Evolutionary conservation across 352 stramenopile species (phyloP), one percentile per base, ranked within the genome.

Genomic region (Globisporangium paroecandrum): DNA sequence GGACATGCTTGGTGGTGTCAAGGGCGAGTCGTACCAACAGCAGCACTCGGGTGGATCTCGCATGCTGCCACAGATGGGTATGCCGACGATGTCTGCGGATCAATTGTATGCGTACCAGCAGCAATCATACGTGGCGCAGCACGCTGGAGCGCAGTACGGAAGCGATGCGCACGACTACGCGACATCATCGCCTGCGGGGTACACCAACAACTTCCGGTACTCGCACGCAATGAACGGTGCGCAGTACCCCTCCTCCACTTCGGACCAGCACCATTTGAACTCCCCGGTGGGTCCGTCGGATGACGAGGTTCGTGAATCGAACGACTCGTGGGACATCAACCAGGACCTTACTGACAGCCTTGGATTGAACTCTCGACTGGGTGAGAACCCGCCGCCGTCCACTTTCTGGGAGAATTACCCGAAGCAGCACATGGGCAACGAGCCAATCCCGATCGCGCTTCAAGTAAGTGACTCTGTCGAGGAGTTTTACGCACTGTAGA

Each of bases 361-460:
- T 12, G 68, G 64, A 0, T 24, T 68, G 15, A 56, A 62, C 63
- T 63, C 63, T 8, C 68, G 76, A 9, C 56, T 82, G 3, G 76
- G 76, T 22, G 76, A 82, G 69, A 78, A 82, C 73, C 76, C 76
- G 24, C 76, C 76, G 12, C 76, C 76, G 3, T 68, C 73, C 15
- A 68, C 73, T 46, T 79, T 82, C 55, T 82, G 76, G 76, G 76
- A 82, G 62, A 78, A 72, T 46, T 80, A 80, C 68, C 69, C 75
- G 1, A 81, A 81, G 65, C 73, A 79, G 27, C 57, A 58, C 32
- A 27, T 64, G 66, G 36, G 60, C 72, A 22, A 58, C 58, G 76
- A 82, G 34, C 73, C 76, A 2, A 73, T 82, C 25, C 73, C 75
- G 34, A 43, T 75, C 22, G 53, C 47, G 2, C 43, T 69, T 10